Evolutionary conservation across 2,329 filamentous ascomycete species (phyloP).

Genomic region (Paracamarosporium sp.): DNA sequence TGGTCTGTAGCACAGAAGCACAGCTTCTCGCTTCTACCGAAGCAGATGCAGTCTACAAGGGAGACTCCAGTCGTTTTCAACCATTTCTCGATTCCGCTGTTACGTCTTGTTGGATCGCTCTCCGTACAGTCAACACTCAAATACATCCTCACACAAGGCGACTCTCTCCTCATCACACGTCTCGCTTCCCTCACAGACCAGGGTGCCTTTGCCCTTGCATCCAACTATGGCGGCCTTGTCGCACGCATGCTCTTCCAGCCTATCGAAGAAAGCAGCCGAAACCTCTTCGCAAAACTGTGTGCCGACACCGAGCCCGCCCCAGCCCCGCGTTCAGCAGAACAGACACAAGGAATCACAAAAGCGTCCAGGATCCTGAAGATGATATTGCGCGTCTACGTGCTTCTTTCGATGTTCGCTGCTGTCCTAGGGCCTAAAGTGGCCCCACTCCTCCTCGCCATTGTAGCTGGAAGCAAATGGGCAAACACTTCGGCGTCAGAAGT

Average conservation of each 20-base stretch:
- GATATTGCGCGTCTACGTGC: constrained; percentile 74
- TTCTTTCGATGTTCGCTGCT: constrained; percentile 73
- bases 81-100: constrained; percentile 71
- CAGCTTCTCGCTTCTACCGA: constrained; percentile 73
- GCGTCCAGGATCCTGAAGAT: constrained; percentile 62
- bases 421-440: constrained; percentile 78
- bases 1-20: constrained; percentile 60
- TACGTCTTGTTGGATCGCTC: constrained; percentile 79
- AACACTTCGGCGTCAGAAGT: constrained; percentile 74
- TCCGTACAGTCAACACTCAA: constrained; percentile 90
- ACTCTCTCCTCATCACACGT: constrained; percentile 83
- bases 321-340: constrained; percentile 11
- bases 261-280: constrained; percentile 90
- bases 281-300: constrained; percentile 85
- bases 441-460: constrained; percentile 72
- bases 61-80: constrained; percentile 26
- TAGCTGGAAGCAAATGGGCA: constrained; percentile 81
- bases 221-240: constrained; percentile 88
- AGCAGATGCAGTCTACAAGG: constrained; percentile 47
- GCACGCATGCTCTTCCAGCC: constrained; percentile 93
- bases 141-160: constrained; percentile 91
- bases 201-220: constrained; percentile 89
- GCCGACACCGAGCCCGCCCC: constrained; percentile 41
- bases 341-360: constrained; percentile 41
- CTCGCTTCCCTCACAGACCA: constrained; percentile 81